Evolutionary conservation across 2,329 filamentous ascomycete genomes (phyloP), one percentile per base, ranked within the genome.

Genomic region (Cladophialophora carrionii): DNA sequence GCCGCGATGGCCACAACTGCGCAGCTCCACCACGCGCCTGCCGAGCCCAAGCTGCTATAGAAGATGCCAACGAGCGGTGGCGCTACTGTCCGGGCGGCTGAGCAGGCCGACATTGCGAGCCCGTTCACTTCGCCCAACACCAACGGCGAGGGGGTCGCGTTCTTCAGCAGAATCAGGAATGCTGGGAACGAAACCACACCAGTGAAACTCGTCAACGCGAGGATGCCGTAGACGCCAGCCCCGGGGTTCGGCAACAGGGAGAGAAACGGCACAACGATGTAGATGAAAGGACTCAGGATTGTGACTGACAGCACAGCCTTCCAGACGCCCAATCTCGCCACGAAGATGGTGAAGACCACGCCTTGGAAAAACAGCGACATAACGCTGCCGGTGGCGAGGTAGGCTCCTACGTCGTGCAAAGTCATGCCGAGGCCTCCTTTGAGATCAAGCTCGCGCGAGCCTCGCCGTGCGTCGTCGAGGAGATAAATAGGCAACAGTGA

Each of bases 121-220:
- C 87, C 87, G 66, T 90, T 90, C 71, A 90, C 84, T 71, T 83
- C 87, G 58, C 87, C 87, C 46, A 89, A 78, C 6, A 86, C 82
- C 49, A 78, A 79, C 6, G 80, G 77, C 34, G 79, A 82, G 1
- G 86, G 85, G 0, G 85, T 87, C 1, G 86, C 85, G 72, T 89
- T 85, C 76, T 89, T 89, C 79, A 90, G 84, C 34, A 89, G 79
- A 70, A 90, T 89, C 52, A 90, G 79, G 43, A 89, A 81, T 4
- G 88, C 79, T 2, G 87, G 87, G 72, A 88, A 89, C n/a, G 88
- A 79, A 61, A 87, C 80, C 71, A 89, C 88, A 53, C 83, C 84
- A 43, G 88, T 78, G 14, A 88, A 72, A 71, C 88, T 88, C 60
- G 87, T 83, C 46, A 89, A 73, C 0, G 83, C 76, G 62, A 88